These are phyloP conservation scores for Magnolia sinica DNA, from an alignment of 164 flowering plant species.

Conservation along the genomic window DNA sequence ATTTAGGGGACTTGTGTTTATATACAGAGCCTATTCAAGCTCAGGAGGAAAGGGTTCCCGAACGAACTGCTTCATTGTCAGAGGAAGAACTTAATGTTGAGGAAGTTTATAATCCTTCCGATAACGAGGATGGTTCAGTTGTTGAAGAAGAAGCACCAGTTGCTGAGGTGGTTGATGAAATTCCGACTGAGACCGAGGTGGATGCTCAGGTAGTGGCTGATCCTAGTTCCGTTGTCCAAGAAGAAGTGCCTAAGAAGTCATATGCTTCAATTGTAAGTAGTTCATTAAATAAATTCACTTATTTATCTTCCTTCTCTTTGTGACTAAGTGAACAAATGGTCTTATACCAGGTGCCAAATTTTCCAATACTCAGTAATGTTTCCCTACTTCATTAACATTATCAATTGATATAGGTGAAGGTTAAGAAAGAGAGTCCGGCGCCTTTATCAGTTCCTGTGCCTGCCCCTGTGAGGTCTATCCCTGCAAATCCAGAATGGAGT, in stretches of 20 bases:
- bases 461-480: slow-evolving; percentile 17
- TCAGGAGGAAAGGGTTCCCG: slow-evolving; percentile 37
- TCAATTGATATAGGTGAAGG: slow-evolving; percentile 19
- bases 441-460: slow-evolving; percentile 15
- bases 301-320: not conserved
- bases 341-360: not conserved
- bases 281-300: not conserved
- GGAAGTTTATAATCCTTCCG: slow-evolving; percentile 43
- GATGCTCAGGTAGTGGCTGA: slow-evolving; percentile 28
- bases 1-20: not conserved
- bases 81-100: slow-evolving; percentile 39
- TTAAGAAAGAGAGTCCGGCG: slow-evolving; percentile 22
- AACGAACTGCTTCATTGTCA: slow-evolving; percentile 18
- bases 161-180: slow-evolving; percentile 30
- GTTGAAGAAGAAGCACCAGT: slow-evolving; percentile 38
- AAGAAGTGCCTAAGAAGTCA: slow-evolving; percentile 35
- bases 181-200: not conserved
- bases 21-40: slow-evolving; percentile 29
- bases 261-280: slow-evolving; percentile 36
- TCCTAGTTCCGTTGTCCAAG: slow-evolving; percentile 35
- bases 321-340: not conserved
- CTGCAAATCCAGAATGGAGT: slow-evolving; percentile 14
- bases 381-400: not conserved
- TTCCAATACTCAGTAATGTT: too few species aligned
- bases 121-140: slow-evolving; percentile 40